These are phyloP conservation scores for Apiospora sp. DNA, from an alignment of 2,329 filamentous ascomycete species.

Conservation along the genomic window DNA sequence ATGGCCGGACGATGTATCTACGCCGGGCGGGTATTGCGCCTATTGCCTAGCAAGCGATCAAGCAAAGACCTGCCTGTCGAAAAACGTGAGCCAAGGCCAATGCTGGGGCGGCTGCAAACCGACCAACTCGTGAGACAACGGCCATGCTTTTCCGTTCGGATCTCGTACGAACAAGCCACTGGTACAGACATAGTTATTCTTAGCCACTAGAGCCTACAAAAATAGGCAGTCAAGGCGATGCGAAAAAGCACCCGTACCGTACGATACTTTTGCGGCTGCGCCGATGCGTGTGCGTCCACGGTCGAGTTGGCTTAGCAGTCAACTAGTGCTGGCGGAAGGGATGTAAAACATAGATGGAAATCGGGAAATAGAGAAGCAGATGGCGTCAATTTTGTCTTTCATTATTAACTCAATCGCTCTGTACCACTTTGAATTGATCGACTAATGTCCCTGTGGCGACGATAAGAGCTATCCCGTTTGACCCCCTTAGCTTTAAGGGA, in stretches of 20 bases:
- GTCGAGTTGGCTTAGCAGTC: neutral
- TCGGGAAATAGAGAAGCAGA: neutral
- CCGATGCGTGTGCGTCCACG: neutral
- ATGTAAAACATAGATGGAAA: neutral
- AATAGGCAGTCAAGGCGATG: neutral
- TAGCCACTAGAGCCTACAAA: neutral
- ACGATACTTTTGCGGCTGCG: neutral
- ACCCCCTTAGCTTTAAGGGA: slow-evolving; percentile 50
- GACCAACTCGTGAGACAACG: neutral
- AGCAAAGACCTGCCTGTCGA: neutral
- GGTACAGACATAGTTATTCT: neutral
- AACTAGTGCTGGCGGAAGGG: neutral
- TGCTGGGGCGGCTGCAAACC: neutral
- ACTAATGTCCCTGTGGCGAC: neutral
- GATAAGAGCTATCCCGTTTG: neutral
- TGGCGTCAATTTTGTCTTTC: slow-evolving; percentile 6
- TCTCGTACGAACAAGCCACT: neutral
- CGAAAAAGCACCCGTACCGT: neutral
- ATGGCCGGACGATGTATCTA: neutral
- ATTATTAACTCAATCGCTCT: slow-evolving; percentile 2
- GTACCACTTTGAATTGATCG: neutral
- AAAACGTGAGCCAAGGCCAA: neutral
- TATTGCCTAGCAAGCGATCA: no score
- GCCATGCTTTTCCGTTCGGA: neutral
- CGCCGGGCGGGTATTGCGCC: neutral